Evolutionary conservation across 352 stramenopile species (phyloP).

Genomic region (Globisporangium carolinianum): DNA sequence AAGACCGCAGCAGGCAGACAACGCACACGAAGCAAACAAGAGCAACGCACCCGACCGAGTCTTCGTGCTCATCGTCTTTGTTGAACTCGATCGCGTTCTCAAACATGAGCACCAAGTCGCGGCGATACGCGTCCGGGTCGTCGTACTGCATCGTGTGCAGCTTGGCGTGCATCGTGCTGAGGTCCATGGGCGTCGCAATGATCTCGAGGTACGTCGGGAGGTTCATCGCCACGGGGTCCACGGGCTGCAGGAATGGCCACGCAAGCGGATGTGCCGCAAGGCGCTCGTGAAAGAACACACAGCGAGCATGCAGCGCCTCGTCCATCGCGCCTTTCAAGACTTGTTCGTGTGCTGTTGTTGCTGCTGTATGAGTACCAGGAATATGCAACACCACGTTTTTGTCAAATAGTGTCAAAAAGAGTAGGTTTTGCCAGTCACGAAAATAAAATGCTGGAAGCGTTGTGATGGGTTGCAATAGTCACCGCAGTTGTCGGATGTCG

Average conservation of each 20-base stretch:
- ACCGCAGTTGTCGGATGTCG: no score
- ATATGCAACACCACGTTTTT: no score
- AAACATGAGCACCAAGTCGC: constrained; percentile 80
- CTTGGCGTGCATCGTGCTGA: constrained; percentile 90
- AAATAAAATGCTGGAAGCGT: no score
- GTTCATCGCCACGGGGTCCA: constrained; percentile 91
- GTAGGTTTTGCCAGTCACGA: no score
- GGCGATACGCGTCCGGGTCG: constrained; percentile 42
- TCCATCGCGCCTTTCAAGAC: constrained; percentile 19
- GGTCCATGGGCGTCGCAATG: constrained; percentile 95
- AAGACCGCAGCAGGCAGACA: not conserved
- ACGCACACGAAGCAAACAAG: no score
- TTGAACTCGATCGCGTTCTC: constrained; percentile 86
- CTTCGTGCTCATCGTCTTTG: constrained; percentile 60
- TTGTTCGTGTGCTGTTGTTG: no score
- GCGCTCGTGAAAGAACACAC: constrained; percentile 54
- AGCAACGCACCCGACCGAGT: constrained; percentile 58
- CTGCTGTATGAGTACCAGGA: no score
- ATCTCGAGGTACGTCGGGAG: constrained; percentile 94
- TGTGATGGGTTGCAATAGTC: no score
- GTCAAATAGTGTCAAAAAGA: no score
- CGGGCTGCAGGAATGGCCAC: constrained; percentile 90
- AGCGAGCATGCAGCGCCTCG: constrained; percentile 39
- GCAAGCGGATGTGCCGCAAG: constrained; percentile 54
- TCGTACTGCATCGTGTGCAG: constrained; percentile 52